Conservation (phyloP, 2,329 filamentous ascomycete species). For the Aspergillus jensenii region DNA sequence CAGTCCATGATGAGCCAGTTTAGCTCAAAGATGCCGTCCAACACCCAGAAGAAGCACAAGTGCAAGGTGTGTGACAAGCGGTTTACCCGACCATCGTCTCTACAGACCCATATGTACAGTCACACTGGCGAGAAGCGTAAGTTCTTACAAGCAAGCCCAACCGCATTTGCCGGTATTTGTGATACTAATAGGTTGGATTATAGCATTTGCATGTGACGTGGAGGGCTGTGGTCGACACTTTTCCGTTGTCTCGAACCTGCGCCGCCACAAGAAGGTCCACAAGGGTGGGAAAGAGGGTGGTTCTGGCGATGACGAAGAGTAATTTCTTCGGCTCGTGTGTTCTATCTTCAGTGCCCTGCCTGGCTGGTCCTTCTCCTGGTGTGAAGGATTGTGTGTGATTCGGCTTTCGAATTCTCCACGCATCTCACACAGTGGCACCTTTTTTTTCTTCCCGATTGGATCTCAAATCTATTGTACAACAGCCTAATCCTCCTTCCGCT, state of each 20-base stretch:
- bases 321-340: slow-evolving; percentile 16
- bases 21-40: slow-evolving; percentile 92
- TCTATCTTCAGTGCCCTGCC: slow-evolving; percentile 15
- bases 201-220: slow-evolving; percentile 91
- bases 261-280: slow-evolving; percentile 94
- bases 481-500: slow-evolving; percentile 26
- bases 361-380: slow-evolving; percentile 6
- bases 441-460: slow-evolving; percentile 18
- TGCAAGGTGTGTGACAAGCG: slow-evolving; percentile 99
- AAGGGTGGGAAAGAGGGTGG: slow-evolving; percentile 58
- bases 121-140: slow-evolving; percentile 97
- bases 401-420: slow-evolving; percentile 10
- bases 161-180: background rate
- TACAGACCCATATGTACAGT: slow-evolving; percentile 98
- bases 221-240: slow-evolving; percentile 95
- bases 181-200: slow-evolving; percentile 20
- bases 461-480: slow-evolving; percentile 32
- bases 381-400: slow-evolving; percentile 4
- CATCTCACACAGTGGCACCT: slow-evolving; percentile 15
- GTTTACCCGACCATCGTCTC: slow-evolving; percentile 88
- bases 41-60: slow-evolving; percentile 98
- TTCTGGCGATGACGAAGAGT: slow-evolving; percentile 44
- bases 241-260: slow-evolving; percentile 93
- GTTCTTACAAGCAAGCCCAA: slow-evolving; percentile 42
- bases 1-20: slow-evolving; percentile 99